Base-by-base conservation (phyloP, 257 asterid species). In the Jasminum sambac region DNA sequence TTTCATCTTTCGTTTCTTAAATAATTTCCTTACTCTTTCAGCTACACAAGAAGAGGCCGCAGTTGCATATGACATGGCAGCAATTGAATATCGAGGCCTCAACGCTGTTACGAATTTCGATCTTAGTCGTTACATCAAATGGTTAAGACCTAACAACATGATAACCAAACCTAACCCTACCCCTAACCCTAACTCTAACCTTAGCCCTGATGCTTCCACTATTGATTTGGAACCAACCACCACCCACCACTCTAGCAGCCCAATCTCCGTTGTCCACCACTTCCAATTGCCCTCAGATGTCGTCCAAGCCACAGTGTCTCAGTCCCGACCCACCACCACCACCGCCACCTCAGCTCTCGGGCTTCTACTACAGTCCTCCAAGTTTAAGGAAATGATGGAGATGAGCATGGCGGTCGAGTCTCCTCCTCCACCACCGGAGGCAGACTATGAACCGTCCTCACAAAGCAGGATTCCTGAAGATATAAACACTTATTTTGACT, bases 1-100 rank as follows among this genome's bases (percentile, higher is more conserved):
- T 1, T 30, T 30, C 36, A 17, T 57, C 16, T 10, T 10, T 1
- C 9, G 13, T 23, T 36, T 19, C 8, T 11, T n/a, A 19, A 19
- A 52, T 52, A 34, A 39, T 63, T 63, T 36, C 23, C 41, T 16
- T 9, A 73, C 17, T 43, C 11, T 69, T 77, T 77, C 81, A 90
- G 97, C 92, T 30, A 90, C 97, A 8, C 97, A 90, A 73, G 96
- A 90, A 83, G 97, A 90, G 68, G 96, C 95, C 23, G 97, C 97
- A 3, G 75, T 89, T 7, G 97, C 95, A 25, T 90, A 90, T 44
- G 96, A 90, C 78, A 87, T 87, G 96, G 97, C 97, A 37, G 96
- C 97, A 0, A 88, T 88, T 6, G 96, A 90, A 42, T 90, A 88
- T 36, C 90, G 97, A 66, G 97, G 96, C 9, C 87, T 88, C 14